Evolutionary conservation across 2,329 filamentous ascomycete species (phyloP).

Genomic region (Cryphonectria carpinicola): DNA sequence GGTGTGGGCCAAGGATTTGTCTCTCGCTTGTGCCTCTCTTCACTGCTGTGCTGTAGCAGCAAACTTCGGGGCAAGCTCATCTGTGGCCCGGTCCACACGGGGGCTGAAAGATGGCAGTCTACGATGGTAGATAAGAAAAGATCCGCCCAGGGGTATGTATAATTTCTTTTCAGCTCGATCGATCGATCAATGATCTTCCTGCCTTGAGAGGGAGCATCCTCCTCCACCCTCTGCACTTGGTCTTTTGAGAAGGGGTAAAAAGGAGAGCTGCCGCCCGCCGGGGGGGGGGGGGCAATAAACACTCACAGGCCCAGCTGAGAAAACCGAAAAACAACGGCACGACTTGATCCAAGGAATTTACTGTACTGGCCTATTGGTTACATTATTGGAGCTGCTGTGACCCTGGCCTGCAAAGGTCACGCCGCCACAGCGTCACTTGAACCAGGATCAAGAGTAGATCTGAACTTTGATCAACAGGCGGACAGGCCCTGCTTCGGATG

Average conservation of each 20-base stretch:
- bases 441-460: neutral
- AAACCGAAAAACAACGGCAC: neutral
- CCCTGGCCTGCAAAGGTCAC: neutral
- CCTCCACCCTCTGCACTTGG: neutral
- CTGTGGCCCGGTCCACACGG: neutral
- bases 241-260: neutral
- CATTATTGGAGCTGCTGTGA: neutral
- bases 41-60: neutral
- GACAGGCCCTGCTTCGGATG: neutral
- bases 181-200: neutral
- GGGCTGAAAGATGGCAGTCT: neutral
- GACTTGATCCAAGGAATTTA: neutral
- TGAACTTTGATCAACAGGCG: neutral
- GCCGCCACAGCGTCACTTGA: neutral
- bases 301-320: neutral
- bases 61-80: neutral
- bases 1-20: neutral
- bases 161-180: neutral
- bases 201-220: neutral
- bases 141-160: neutral
- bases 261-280: neutral
- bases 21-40: neutral
- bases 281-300: too few species aligned
- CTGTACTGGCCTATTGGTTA: neutral
- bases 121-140: neutral